Base-by-base conservation (phyloP, 2,329 filamentous ascomycete species). In the Colletotrichum limetticola region DNA sequence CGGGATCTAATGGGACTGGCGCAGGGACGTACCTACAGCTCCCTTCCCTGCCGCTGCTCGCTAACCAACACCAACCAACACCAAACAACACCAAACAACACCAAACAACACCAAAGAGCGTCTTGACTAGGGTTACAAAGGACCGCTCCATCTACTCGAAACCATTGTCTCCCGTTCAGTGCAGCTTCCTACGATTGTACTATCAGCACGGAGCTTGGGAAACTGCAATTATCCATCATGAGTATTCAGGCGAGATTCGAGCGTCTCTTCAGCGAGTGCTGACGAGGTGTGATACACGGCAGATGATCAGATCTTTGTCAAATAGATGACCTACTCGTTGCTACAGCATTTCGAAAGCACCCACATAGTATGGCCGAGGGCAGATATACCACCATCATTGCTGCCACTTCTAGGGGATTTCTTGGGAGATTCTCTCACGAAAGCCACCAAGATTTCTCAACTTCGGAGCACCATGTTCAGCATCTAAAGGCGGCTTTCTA, bases 401-500 rank as follows among this genome's bases (percentile, higher is more conserved):
- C 19, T 22, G 8, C 42, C 8, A 8, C 19, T 22, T 4, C 1
- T 3, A 49, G 19, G 8, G 42, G 19, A 28, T 60, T 4, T 19
- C 22, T 32, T 9, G 16, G 37, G 5, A 42, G 16, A 49, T 49
- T 49, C 42, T n/a, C 16, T n/a, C 7, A 4, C 42, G 19, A 49
- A n/a, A 49, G 42, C 42, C n/a, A n/a, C 16, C 42, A 49, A 49
- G 42, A 49, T n/a, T n/a, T 9, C 42, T 49, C 42, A n/a, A n/a
- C 42, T 22, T 9, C 19, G 19, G 42, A 8, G 16, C 16, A 9
- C 16, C 16, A 8, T 42, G 4, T 12, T 26, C 9, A 8, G n/a
- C 7, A 26, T 52, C 55, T 60, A 72, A 3, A 72, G 66, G 1
- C 66, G 60, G 9, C 70, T 72, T 14, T 65, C 70, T 61, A 70